Percentiles rank a stretch among this genome's conserved stretches.
Evolutionary conservation across 2,329 filamentous ascomycete species (phyloP).

Genomic region (Phialophora macrospora): DNA sequence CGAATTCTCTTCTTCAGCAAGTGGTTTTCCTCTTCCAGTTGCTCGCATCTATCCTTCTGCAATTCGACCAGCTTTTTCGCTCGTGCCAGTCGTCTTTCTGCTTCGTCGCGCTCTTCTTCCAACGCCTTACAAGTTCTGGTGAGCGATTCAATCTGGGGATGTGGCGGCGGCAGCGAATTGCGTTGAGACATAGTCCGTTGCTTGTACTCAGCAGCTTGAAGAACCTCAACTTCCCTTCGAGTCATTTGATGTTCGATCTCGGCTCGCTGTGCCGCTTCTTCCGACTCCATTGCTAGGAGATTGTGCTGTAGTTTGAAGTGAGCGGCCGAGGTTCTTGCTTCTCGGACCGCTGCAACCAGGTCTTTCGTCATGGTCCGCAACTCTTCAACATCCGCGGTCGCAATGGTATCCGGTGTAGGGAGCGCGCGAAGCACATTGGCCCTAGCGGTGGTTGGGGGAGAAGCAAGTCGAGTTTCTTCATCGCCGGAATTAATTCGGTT

Average conservation of each 20-base stretch:
- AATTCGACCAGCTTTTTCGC: constrained; percentile 80
- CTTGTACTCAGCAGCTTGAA: constrained; percentile 72
- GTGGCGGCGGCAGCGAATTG: constrained; percentile 48
- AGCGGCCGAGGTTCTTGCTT: constrained; percentile 79
- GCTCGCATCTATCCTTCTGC: constrained; percentile 73
- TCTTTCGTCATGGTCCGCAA: constrained; percentile 61
- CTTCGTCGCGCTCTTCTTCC: constrained; percentile 61
- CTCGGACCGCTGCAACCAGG: constrained; percentile 61
- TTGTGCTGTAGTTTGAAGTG: constrained; percentile 91
- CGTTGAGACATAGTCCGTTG: constrained; percentile 52
- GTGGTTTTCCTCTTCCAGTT: constrained; percentile 74
- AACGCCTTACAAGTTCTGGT: constrained; percentile 67
- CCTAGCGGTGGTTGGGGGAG: constrained; percentile 56
- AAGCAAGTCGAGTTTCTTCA: constrained; percentile 35
- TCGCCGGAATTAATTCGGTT: constrained; percentile 21
- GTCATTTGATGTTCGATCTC: constrained; percentile 91
- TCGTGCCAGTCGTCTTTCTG: constrained; percentile 67
- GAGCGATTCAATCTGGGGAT: constrained; percentile 64
- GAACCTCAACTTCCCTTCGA: constrained; percentile 82
- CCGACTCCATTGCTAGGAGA: constrained; percentile 80
- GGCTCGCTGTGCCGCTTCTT: constrained; percentile 82
- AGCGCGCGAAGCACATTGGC: constrained; percentile 51
- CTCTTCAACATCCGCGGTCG: constrained; percentile 56
- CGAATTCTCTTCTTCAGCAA: constrained; percentile 81
- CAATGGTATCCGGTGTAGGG: constrained; percentile 58